A percentile compares a stretch with the other conserved stretches of the same genome.
These are phyloP conservation scores for Bipolaris zeicola DNA, from an alignment of 2,329 filamentous ascomycete genomes.

Conservation along the genomic window DNA sequence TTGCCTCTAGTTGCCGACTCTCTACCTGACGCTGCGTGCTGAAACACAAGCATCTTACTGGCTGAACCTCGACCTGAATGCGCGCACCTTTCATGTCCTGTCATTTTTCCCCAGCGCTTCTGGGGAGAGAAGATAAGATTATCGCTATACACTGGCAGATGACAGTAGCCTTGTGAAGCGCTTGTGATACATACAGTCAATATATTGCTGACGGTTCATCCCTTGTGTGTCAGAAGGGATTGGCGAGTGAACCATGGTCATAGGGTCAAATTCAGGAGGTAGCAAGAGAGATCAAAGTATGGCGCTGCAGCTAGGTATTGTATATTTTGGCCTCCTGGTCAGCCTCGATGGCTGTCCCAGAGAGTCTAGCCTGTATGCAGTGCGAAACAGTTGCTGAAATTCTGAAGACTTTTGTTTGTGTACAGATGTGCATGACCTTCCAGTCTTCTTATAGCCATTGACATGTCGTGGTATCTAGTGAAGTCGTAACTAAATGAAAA, in stretches of 20 bases:
- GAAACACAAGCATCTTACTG: conserved; percentile 67
- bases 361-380: neutral
- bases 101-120: conserved; percentile 10
- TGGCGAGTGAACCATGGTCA: neutral
- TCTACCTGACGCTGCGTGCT: conserved; percentile 59
- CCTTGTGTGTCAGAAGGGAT: neutral
- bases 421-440: conserved; percentile 14
- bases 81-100: neutral
- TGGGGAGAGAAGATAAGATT: neutral
- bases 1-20: conserved; percentile 11
- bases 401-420: neutral
- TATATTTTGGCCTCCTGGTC: neutral
- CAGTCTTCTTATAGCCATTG: conserved; percentile 33
- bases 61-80: conserved; percentile 12
- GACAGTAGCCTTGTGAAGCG: conserved; percentile 2
- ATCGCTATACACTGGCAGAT: neutral
- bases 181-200: conserved; percentile 3
- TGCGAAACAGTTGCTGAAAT: neutral
- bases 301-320: conserved; percentile 1
- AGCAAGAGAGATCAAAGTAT: neutral
- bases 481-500: conserved; percentile 25
- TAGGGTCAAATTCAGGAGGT: neutral
- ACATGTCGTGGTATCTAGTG: conserved; percentile 43
- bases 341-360: neutral
- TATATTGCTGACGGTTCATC: neutral